These are phyloP conservation scores for Alternaria triticimaculans DNA, from an alignment of 2,329 filamentous ascomycete species.

Conservation along the genomic window DNA sequence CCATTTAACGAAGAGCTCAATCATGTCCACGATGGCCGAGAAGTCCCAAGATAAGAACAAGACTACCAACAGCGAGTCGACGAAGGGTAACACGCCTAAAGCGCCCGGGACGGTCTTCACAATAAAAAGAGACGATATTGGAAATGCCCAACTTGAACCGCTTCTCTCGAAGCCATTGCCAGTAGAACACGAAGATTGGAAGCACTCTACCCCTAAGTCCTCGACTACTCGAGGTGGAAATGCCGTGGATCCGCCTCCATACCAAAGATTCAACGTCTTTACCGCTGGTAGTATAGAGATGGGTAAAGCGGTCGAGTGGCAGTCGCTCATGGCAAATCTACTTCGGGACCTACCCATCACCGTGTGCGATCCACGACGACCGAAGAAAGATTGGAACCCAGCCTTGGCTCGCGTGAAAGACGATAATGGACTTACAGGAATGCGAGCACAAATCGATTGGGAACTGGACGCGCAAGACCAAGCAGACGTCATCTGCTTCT, in stretches of 20 bases:
- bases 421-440: neutral
- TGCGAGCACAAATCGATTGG: constrained; percentile 62
- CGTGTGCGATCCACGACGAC: constrained; percentile 64
- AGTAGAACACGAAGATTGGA: constrained; percentile 17
- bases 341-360: constrained; percentile 58
- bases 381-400: constrained; percentile 63
- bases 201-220: constrained; percentile 20
- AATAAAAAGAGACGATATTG: neutral
- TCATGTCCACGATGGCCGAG: neutral
- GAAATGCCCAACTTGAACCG: constrained; percentile 15
- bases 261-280: constrained; percentile 56
- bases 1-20: constrained; percentile 13
- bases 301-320: constrained; percentile 59
- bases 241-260: constrained; percentile 8
- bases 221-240: neutral
- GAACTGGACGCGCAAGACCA: constrained; percentile 64
- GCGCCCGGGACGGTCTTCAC: neutral
- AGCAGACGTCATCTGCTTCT: constrained; percentile 63
- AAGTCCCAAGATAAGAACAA: constrained; percentile 2
- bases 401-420: no score
- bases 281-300: constrained; percentile 64
- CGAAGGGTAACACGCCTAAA: no score
- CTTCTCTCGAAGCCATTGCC: neutral
- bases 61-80: neutral
- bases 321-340: constrained; percentile 50